Base-by-base conservation (phyloP, 352 stramenopile genomes). In the Pythium angustatum region DNA sequence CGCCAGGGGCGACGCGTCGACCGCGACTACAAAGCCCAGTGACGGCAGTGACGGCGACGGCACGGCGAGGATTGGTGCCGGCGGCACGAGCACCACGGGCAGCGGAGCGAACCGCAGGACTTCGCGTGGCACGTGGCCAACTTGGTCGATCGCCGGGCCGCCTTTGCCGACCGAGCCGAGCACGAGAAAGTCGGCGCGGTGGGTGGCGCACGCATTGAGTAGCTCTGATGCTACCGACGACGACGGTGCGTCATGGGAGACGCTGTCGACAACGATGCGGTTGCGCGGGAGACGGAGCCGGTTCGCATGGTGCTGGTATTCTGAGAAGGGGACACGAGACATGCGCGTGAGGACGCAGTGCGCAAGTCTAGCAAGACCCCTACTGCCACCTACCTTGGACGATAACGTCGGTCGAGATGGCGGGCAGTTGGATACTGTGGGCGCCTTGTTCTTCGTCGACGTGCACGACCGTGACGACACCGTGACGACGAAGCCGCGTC, bases 321-420 rank as follows among this genome's bases (percentile, higher is more conserved):
- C 81, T 87, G 30, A 2, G 41, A n/a, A n/a, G n/a, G n/a, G n/a
- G n/a, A n/a, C n/a, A n/a, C n/a, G n/a, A n/a, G n/a, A n/a, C n/a
- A n/a, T n/a, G n/a, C n/a, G n/a, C n/a, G n/a, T n/a, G n/a, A n/a
- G n/a, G n/a, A n/a, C n/a, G n/a, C n/a, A n/a, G n/a, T n/a, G n/a
- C n/a, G n/a, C n/a, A n/a, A n/a, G n/a, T n/a, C n/a, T n/a, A n/a
- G n/a, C n/a, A n/a, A n/a, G n/a, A n/a, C n/a, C n/a, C n/a, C n/a
- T n/a, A n/a, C n/a, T n/a, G n/a, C n/a, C 28, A 12, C 28, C 26
- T 30, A 88, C 77, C 80, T 67, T 85, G 58, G 38, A 73, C 48
- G 40, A 90, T 84, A 43, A 90, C 88, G 50, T 85, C 74, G 31
- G 55, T 69, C 0, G 81, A 87, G 53, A 90, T 80, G 44, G 81